A percentile compares a stretch with the other conserved stretches of the same genome.
phyloP scores from a whole-genome alignment of 495 filamentous ascomycete species.

The Hypoxylon perforatum region DNA sequence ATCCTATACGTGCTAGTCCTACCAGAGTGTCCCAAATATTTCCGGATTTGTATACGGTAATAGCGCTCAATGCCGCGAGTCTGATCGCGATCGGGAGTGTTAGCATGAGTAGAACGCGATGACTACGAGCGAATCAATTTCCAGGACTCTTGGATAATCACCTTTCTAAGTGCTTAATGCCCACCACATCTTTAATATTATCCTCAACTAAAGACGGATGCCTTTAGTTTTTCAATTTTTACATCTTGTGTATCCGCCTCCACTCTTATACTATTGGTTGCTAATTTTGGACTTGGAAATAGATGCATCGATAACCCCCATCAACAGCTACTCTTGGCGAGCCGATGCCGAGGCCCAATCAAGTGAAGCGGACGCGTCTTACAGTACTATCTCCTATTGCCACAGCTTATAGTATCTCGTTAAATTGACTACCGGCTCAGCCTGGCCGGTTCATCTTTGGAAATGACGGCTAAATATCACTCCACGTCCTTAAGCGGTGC shows the following conservation, averaged over 20 bases:
- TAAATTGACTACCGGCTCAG: slow-evolving; percentile 22
- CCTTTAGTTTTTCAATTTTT: background rate
- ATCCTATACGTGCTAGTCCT: no score
- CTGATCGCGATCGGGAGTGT: no score
- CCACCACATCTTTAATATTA: background rate
- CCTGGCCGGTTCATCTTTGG: slow-evolving; percentile 17
- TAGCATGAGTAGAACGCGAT: no score
- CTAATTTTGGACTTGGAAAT: slow-evolving; percentile 1
- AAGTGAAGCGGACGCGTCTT: background rate
- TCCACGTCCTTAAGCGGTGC: background rate
- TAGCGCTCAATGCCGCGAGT: no score
- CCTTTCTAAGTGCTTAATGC: background rate
- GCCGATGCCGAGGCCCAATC: background rate
- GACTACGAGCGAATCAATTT: no score
- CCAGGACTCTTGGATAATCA: no score
- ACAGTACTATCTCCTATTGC: slow-evolving; percentile 10
- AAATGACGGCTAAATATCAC: slow-evolving; percentile 42
- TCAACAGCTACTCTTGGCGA: background rate
- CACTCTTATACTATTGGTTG: background rate
- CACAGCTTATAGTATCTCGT: background rate
- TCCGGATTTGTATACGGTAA: no score
- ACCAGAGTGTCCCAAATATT: no score
- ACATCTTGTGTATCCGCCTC: background rate
- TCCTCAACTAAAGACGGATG: background rate
- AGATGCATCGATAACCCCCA: background rate